Conservation (phyloP, 257 asterid species). For the Solanum pinnatisectum region DNA sequence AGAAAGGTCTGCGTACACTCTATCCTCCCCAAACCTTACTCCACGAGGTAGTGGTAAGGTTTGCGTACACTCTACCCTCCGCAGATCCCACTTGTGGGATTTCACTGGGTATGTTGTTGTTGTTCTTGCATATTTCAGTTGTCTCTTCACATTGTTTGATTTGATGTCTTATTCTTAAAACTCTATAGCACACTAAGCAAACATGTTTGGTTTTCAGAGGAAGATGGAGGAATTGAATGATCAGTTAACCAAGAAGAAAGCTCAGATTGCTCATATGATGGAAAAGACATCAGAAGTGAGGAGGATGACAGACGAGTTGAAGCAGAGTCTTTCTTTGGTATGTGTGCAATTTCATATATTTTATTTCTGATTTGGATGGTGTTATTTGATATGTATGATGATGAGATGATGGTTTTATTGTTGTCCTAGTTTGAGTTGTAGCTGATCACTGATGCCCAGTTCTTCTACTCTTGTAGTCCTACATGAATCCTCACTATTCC, state of each 20-base stretch:
- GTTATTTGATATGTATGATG: not conserved
- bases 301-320: constrained; percentile 55
- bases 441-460: not conserved
- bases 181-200: not conserved
- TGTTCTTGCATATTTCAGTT: not conserved
- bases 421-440: not conserved
- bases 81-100: not conserved
- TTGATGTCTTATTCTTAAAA: not conserved
- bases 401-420: not conserved
- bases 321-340: constrained; percentile 55
- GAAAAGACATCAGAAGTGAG: constrained; percentile 65
- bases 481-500: not conserved
- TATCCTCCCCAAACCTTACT: not conserved
- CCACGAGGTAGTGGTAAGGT: not conserved
- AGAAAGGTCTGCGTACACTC: not conserved
- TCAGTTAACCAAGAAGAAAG: constrained; percentile 47
- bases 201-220: constrained; percentile 34
- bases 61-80: not conserved
- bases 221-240: constrained; percentile 49
- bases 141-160: not conserved
- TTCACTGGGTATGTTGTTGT: not conserved
- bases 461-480: not conserved
- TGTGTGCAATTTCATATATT: not conserved
- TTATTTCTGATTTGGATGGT: not conserved
- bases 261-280: constrained; percentile 43